Evolutionary conservation across 495 filamentous ascomycete genomes (phyloP), one percentile per base, ranked within the genome.

Genomic region (Aspergillus egyptiacus): DNA sequence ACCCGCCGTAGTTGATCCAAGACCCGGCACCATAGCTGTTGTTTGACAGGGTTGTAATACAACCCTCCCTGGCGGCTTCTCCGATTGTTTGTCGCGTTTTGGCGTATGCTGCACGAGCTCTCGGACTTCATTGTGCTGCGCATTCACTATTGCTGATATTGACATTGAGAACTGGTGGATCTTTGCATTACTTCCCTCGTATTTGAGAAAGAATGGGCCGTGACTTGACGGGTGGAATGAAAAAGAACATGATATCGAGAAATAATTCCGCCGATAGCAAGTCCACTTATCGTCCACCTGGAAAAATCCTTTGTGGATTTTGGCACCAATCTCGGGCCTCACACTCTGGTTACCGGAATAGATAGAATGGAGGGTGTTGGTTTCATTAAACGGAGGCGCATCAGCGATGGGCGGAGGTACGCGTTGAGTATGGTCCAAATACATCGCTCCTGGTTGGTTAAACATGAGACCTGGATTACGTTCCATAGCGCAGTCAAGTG

Each of bases 221-320:
- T 51, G 82, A 6, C 43, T 37, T 57, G 54, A 68, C 5, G 70
- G 72, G 19, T 77, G 66, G 3, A 97, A 69, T 5, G 78, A 78
- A 66, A 86, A 96, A 0, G 82, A 86, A 65, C 90, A 95, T 22
- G 83, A 78, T 38, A 95, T 85, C 1, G 88, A 84, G 63, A 97
- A 95, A 65, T 97, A 97, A 65, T 97, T 97, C 31, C 91, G 77
- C 40, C 91, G 76, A 60, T 97, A 97, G 67, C 91, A 97, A 0
- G 91, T 97, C 91, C 91, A 97, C 50, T 93, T 87, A 11, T 79
- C 75, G 47, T 96, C 91, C 2, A 78, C 78, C 32, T 83, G 73
- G 64, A 96, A 96, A 71, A 95, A 95, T 1, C 91, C 91, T 59
- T 95, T 94, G 59, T 94, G 89, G 48, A 96, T 91, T 55, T 85